Evolutionary conservation across 768 basidiomycete genomes (phyloP).

Genomic region (Boletus sensibilis): DNA sequence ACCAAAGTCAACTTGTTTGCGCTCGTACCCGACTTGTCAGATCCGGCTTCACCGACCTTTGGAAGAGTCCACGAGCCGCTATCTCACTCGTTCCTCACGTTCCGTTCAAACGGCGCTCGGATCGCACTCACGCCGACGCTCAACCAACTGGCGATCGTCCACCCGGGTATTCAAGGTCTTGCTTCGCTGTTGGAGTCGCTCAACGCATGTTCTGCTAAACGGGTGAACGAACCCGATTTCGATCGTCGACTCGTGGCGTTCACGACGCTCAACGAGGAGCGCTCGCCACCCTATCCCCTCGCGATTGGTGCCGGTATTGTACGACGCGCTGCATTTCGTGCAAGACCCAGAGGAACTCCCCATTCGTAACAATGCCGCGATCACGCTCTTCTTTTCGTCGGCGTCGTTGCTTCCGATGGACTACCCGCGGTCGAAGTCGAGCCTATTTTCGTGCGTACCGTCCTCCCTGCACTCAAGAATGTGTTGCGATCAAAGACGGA

Average conservation of each 20-base stretch:
- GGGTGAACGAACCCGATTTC: slow-evolving; percentile 92
- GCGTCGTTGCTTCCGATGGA: slow-evolving; percentile 41
- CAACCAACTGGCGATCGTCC: slow-evolving; percentile 40
- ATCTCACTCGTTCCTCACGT: slow-evolving; percentile 71
- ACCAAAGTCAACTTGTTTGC: slow-evolving; percentile 78
- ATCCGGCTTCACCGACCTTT: slow-evolving; percentile 44
- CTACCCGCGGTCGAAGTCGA: slow-evolving; percentile 44
- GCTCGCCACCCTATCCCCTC: slow-evolving; percentile 45
- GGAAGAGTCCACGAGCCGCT: slow-evolving; percentile 61
- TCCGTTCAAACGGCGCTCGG: slow-evolving; percentile 73
- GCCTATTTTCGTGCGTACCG: slow-evolving; percentile 55
- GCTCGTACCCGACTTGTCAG: slow-evolving; percentile 61
- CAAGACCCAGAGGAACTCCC: slow-evolving; percentile 89
- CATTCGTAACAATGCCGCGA: slow-evolving; percentile 78
- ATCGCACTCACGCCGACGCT: slow-evolving; percentile 67
- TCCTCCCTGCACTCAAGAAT: slow-evolving; percentile 80
- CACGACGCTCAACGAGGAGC: slow-evolving; percentile 64
- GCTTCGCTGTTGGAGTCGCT: slow-evolving; percentile 61
- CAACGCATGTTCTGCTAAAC: slow-evolving; percentile 82
- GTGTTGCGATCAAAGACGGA: slow-evolving; percentile 79
- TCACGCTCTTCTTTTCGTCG: slow-evolving; percentile 74
- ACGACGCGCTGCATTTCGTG: slow-evolving; percentile 81
- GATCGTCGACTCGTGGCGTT: slow-evolving; percentile 81
- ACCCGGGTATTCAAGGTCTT: slow-evolving; percentile 45
- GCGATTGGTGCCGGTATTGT: slow-evolving; percentile 81